Percentiles rank a stretch among this genome's conserved stretches.
Evolutionary conservation across 257 asterid species (phyloP).

Genomic region (Jacaranda copaia): DNA sequence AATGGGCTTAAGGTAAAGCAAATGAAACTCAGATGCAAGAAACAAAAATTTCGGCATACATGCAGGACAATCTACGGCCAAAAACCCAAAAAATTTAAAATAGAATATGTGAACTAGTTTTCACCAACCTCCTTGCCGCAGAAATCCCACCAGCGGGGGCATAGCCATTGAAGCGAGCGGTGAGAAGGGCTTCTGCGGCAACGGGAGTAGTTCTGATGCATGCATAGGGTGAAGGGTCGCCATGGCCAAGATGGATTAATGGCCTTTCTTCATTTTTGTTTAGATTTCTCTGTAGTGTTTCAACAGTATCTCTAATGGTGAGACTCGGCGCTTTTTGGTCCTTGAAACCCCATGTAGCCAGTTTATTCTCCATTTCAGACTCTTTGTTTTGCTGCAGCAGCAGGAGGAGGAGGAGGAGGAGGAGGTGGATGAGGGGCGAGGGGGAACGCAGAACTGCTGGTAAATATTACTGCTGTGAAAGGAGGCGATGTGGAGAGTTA

Average conservation of each 20-base stretch:
- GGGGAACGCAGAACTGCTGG: no score
- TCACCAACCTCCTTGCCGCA: conserved; percentile 56
- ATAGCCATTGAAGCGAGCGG: conserved; percentile 62
- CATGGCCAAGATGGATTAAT: conserved; percentile 64
- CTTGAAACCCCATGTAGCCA: conserved; percentile 48
- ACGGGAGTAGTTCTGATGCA: conserved; percentile 54
- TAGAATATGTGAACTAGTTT: not conserved
- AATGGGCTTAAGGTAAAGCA: not conserved
- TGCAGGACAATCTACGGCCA: conserved; percentile 1
- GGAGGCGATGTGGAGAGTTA: no score
- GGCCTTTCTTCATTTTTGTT: conserved; percentile 46
- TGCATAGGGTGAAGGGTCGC: conserved; percentile 70
- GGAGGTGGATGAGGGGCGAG: no score
- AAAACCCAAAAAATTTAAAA: not conserved
- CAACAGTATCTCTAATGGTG: conserved; percentile 70
- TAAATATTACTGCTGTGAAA: no score
- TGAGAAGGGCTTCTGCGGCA: conserved; percentile 57
- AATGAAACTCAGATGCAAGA: not conserved
- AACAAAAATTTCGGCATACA: not conserved
- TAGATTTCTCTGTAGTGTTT: conserved; percentile 35
- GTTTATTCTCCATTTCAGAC: conserved; percentile 36
- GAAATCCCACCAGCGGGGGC: conserved; percentile 45
- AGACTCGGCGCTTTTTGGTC: conserved; percentile 29
- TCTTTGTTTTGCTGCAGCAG: no score
- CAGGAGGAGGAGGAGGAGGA: no score